Conservation (phyloP, 148 eudicot genomes). For the Pharnaceum exiguum region DNA sequence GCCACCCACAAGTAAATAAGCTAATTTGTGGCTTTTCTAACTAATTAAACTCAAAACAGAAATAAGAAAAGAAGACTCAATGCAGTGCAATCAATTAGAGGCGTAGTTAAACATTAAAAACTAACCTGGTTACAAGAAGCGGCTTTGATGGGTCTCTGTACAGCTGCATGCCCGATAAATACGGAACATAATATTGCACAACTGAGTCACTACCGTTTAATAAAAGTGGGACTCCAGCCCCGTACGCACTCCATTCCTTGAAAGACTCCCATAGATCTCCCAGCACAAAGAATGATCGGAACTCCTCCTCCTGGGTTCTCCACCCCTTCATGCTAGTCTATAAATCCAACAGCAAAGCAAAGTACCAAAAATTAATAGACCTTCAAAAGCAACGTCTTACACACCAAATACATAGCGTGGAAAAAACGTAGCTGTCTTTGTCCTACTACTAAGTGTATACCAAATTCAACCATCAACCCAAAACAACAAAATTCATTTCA, state of each 20-base stretch:
- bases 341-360: slow-evolving; percentile 8
- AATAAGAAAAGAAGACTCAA: slow-evolving; percentile 1
- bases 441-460: not conserved
- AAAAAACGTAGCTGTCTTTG: no score
- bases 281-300: slow-evolving; percentile 69
- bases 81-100: not conserved
- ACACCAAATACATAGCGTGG: not conserved
- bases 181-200: slow-evolving; percentile 92
- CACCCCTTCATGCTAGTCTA: slow-evolving; percentile 58
- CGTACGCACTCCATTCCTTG: slow-evolving; percentile 94
- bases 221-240: slow-evolving; percentile 88
- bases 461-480: not conserved
- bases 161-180: slow-evolving; percentile 80
- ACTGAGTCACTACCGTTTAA: slow-evolving; percentile 70
- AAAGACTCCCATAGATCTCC: slow-evolving; percentile 96
- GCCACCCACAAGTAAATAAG: no score
- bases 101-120: not conserved
- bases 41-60: not conserved
- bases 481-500: not conserved
- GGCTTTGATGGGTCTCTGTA: slow-evolving; percentile 63
- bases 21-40: no score
- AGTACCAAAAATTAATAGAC: not conserved
- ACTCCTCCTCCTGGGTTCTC: slow-evolving; percentile 44
- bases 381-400: not conserved
- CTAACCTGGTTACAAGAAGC: slow-evolving; percentile 43